phyloP scores from a whole-genome alignment of 371 early-diverging fungal species.

The Globomyces sp. region DNA sequence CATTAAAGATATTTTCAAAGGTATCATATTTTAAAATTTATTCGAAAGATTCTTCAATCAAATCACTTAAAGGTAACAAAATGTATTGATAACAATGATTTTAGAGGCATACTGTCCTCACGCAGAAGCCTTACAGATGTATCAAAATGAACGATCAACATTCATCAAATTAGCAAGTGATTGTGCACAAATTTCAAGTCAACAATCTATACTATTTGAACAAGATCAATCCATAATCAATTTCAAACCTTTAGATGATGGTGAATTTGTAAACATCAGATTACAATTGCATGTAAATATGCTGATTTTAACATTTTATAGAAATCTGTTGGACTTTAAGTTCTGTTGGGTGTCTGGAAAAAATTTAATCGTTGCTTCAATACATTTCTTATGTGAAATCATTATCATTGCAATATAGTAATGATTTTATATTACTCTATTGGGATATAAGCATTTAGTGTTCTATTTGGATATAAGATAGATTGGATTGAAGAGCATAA shows the following conservation, averaged over 20 bases:
- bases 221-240: conserved; percentile 23
- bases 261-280: conserved; percentile 25
- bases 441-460: too few species aligned
- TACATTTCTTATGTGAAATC: too few species aligned
- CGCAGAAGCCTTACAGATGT: conserved; percentile 24
- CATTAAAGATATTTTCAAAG: conserved; percentile 80
- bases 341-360: too few species aligned
- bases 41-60: background rate
- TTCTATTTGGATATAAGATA: too few species aligned
- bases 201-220: conserved; percentile 68
- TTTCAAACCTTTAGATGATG: conserved; percentile 36
- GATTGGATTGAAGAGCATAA: too few species aligned
- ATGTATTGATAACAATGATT: conserved; percentile 71
- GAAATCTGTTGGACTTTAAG: too few species aligned
- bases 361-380: too few species aligned
- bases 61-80: conserved; percentile 14
- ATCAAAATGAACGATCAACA: conserved; percentile 59
- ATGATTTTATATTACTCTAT: too few species aligned
- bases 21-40: conserved; percentile 15
- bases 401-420: too few species aligned
- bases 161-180: conserved; percentile 77
- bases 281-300: conserved; percentile 17
- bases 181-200: conserved; percentile 73
- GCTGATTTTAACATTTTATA: background rate
- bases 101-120: conserved; percentile 19